phyloP scores from a whole-genome alignment of 768 basidiomycete genomes.

The Phylloporus sp. region DNA sequence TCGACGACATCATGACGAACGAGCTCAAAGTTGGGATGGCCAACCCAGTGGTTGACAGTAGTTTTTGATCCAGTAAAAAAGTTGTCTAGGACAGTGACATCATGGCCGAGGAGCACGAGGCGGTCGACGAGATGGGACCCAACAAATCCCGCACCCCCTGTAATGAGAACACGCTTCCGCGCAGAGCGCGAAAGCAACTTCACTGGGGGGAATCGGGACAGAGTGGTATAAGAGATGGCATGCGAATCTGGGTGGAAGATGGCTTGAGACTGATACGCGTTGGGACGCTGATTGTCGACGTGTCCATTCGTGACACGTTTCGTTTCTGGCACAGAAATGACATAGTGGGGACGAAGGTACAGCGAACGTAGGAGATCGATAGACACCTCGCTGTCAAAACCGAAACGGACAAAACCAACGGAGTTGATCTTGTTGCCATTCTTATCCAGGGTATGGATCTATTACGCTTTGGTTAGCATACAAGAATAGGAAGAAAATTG shows the following conservation, averaged over 20 bases:
- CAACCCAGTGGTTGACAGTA: conserved; percentile 94
- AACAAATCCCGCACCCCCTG: conserved; percentile 98
- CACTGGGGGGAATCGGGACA: conserved; percentile 91
- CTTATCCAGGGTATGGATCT: conserved; percentile 71
- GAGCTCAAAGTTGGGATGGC: conserved; percentile 98
- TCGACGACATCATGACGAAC: conserved; percentile 97
- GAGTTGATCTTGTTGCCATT: conserved; percentile 68
- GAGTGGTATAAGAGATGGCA: conserved; percentile 88
- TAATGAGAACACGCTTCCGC: conserved; percentile 90
- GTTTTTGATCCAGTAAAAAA: conserved; percentile 99
- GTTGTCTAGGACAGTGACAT: conserved; percentile 96
- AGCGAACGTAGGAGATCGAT: conserved; percentile 81
- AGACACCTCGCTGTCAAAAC: conserved; percentile 83
- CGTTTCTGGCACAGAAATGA: conserved; percentile 39
- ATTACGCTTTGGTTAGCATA: conserved; percentile 9
- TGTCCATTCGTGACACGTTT: conserved; percentile 37
- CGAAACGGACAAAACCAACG: conserved; percentile 84
- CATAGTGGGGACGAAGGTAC: conserved; percentile 82
- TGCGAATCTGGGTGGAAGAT: conserved; percentile 78
- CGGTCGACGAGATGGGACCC: conserved; percentile 98
- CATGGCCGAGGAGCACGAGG: conserved; percentile 96
- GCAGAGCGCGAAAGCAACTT: conserved; percentile 71
- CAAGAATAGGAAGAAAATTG: not conserved
- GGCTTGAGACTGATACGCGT: conserved; percentile 74
- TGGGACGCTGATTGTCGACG: conserved; percentile 39